These are phyloP conservation scores for Capronia coronata DNA, from an alignment of 2,329 filamentous ascomycete species.

Conservation along the genomic window DNA sequence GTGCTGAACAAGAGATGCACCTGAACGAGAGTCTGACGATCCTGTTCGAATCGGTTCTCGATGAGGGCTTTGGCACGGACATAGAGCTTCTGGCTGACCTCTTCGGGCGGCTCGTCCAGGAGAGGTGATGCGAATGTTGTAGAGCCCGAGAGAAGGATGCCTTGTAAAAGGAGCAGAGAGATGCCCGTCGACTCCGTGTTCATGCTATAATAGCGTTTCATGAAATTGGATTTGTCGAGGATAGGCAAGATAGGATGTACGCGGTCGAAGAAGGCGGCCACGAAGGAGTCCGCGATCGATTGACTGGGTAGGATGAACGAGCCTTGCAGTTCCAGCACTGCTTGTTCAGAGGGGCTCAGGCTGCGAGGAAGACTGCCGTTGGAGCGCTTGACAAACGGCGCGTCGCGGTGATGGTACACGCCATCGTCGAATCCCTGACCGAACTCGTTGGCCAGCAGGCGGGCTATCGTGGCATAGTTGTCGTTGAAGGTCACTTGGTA, in stretches of 20 bases:
- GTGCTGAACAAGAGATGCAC: conserved; percentile 12
- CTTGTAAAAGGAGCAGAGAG: conserved; percentile 6
- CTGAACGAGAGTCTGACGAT: conserved; percentile 3
- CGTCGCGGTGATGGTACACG: conserved; percentile 7
- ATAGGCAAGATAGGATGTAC: conserved; percentile 5
- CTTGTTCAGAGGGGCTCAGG: conserved; percentile 1
- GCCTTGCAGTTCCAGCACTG: conserved; percentile 6
- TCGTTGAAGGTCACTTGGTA: conserved; percentile 10
- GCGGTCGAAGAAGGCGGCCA: conserved; percentile 10
- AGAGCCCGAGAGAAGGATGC: conserved; percentile 7
- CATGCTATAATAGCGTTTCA: not conserved
- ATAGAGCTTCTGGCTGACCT: conserved; percentile 5
- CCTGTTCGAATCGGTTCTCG: conserved; percentile 11
- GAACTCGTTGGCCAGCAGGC: conserved; percentile 5
- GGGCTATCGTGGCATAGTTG: conserved; percentile 4
- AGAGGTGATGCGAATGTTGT: conserved; percentile 4
- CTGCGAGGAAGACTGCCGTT: conserved; percentile 5
- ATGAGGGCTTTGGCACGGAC: conserved; percentile 7
- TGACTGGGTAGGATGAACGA: conserved; percentile 6
- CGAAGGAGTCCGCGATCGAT: conserved; percentile 5
- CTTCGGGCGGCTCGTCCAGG: conserved; percentile 2
- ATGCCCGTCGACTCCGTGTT: not conserved
- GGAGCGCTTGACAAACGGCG: conserved; percentile 3
- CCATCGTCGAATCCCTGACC: conserved; percentile 4
- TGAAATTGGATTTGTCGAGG: conserved; percentile 1